Percentiles rank a stretch among this genome's conserved stretches.
Evolutionary conservation across 139 green algal genomes (phyloP).

Genomic region (Tetradesmus lagerheimii): DNA sequence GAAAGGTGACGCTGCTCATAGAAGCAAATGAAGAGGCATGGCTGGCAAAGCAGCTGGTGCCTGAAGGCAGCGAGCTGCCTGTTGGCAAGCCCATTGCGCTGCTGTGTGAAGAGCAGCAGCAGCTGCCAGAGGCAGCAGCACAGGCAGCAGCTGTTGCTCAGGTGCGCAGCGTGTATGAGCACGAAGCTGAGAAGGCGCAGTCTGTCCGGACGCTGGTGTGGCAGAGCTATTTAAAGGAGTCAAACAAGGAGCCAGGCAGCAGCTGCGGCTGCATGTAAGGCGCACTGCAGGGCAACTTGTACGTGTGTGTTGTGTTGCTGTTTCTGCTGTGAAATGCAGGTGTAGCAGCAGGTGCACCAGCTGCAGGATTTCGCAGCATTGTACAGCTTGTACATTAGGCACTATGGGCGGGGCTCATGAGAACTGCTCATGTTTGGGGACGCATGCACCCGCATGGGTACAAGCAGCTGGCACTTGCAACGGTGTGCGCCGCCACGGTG

Average conservation of each 20-base stretch:
- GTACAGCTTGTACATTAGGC: no score
- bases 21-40: constrained; percentile 20
- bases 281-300: no score
- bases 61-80: constrained; percentile 31
- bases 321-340: not conserved
- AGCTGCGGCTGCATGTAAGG: constrained; percentile 41
- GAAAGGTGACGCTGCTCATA: constrained; percentile 23
- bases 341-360: no score
- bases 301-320: no score
- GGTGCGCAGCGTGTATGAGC: constrained; percentile 6
- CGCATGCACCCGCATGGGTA: no score
- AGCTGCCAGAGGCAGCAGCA: not conserved
- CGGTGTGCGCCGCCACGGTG: no score
- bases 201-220: constrained; percentile 5
- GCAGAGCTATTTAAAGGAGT: constrained; percentile 45
- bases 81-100: constrained; percentile 36
- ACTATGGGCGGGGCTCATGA: no score
- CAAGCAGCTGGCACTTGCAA: no score
- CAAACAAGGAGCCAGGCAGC: constrained; percentile 4
- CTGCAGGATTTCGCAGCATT: no score
- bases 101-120: constrained; percentile 18
- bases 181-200: not conserved
- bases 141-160: not conserved
- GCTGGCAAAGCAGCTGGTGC: constrained; percentile 4
- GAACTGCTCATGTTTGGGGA: no score